A percentile compares a stretch with the other conserved stretches of the same genome.
phyloP scores from a whole-genome alignment of 768 basidiomycete genomes.

The Auricularia heimuer region DNA sequence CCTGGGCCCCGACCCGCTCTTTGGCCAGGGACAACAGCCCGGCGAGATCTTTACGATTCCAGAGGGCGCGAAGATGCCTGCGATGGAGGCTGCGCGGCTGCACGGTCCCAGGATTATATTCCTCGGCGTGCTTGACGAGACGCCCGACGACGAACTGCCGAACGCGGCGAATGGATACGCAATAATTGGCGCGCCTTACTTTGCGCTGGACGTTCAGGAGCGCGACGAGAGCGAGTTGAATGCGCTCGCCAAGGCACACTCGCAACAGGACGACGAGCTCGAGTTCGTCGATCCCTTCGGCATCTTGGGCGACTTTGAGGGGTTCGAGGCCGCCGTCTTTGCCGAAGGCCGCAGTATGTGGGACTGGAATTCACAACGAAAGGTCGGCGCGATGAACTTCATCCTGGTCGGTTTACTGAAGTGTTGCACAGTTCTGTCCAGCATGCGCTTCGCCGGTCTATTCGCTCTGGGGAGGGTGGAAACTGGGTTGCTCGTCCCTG shows the following conservation, averaged over 20 bases:
- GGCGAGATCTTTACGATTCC: constrained; percentile 18
- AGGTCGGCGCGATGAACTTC: constrained; percentile 32
- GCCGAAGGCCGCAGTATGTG: constrained; percentile 50
- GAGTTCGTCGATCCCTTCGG: constrained; percentile 59
- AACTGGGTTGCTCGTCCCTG: constrained; percentile 67
- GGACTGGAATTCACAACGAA: constrained; percentile 91
- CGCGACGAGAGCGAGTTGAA: constrained; percentile 17
- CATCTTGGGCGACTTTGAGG: constrained; percentile 45
- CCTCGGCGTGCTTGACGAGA: constrained; percentile 58
- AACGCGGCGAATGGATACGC: constrained; percentile 47
- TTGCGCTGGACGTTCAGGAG: constrained; percentile 65
- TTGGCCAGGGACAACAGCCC: constrained; percentile 54
- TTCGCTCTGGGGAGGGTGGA: constrained; percentile 95
- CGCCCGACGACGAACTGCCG: constrained; percentile 32
- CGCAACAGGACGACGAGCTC: constrained; percentile 31
- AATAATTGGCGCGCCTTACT: constrained; percentile 75
- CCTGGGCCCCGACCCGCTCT: constrained; percentile 58
- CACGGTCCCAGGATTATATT: constrained; percentile 59
- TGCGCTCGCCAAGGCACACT: constrained; percentile 30
- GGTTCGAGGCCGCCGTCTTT: constrained; percentile 49
- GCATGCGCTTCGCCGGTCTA: constrained; percentile 74
- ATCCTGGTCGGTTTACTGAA: neutral
- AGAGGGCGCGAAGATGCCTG: constrained; percentile 15
- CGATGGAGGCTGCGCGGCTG: constrained; percentile 49
- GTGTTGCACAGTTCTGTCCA: constrained; percentile 64